phyloP scores from a whole-genome alignment of 2,329 filamentous ascomycete genomes.

The Fusarium brevicatenulatum region DNA sequence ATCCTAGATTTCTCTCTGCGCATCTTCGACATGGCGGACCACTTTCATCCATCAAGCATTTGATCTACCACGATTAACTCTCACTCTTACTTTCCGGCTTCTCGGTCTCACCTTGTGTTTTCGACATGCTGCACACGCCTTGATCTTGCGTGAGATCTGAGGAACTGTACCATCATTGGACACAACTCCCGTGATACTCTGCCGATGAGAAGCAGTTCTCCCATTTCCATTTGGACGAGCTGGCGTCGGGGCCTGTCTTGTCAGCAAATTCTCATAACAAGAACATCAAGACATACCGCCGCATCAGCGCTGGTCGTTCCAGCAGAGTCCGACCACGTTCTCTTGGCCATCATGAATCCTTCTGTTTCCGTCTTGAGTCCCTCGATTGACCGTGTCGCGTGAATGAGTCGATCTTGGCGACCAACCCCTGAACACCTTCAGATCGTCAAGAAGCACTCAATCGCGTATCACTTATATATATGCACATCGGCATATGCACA shows the following conservation, averaged over 20 bases:
- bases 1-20: conserved; percentile 50
- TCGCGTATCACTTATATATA: not conserved
- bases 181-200: conserved; percentile 24
- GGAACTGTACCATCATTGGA: conserved; percentile 39
- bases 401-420: not conserved
- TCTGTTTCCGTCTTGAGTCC: not conserved
- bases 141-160: conserved; percentile 53
- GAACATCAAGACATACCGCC: conserved; percentile 8
- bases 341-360: conserved; percentile 32
- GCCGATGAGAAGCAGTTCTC: conserved; percentile 28
- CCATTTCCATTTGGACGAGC: conserved; percentile 33
- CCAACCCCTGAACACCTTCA: not conserved
- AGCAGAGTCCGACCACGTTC: conserved; percentile 42
- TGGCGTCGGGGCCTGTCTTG: conserved; percentile 20
- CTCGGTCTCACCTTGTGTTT: conserved; percentile 51
- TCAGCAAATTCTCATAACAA: conserved; percentile 9
- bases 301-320: conserved; percentile 10
- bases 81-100: not conserved
- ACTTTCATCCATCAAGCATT: conserved; percentile 54
- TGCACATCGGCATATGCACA: not conserved
- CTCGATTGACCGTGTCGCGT: not conserved
- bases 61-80: conserved; percentile 46
- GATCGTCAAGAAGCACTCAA: not conserved
- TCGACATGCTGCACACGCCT: conserved; percentile 54
- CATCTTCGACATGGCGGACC: conserved; percentile 54